Percentiles rank a stretch among this genome's conserved stretches.
These are phyloP conservation scores for Cystobasidium ongulense DNA, from an alignment of 768 basidiomycete species.

Conservation along the genomic window DNA sequence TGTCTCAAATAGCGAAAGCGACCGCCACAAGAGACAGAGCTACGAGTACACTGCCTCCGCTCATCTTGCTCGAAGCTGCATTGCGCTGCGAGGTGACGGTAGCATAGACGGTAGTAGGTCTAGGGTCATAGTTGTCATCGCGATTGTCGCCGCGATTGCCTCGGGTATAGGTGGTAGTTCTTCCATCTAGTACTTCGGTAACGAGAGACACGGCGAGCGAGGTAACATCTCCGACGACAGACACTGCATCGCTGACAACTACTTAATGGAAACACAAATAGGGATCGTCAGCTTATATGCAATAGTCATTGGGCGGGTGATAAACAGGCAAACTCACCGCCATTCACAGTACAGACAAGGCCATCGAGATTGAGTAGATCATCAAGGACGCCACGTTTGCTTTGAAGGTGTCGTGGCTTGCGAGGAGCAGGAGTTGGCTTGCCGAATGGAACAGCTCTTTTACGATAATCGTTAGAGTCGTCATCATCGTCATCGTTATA, in stretches of 20 bases:
- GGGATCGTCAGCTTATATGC: too few relatives aligned
- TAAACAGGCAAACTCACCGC: constrained; percentile 11
- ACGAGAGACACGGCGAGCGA: background rate
- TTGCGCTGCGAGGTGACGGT: background rate
- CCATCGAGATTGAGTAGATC: constrained; percentile 11
- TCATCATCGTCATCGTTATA: background rate
- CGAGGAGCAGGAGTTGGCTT: background rate
- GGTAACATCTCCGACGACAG: constrained; percentile 13
- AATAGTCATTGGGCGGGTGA: too few relatives aligned
- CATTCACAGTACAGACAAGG: constrained; percentile 5
- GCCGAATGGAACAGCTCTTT: background rate
- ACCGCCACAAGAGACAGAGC: background rate
- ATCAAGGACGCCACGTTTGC: background rate
- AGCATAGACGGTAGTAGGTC: constrained; percentile 5
- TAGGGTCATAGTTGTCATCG: background rate
- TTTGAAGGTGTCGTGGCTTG: background rate
- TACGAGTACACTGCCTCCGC: background rate
- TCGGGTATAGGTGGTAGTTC: background rate
- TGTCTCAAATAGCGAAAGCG: background rate
- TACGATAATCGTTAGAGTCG: constrained; percentile 9
- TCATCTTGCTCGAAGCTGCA: background rate
- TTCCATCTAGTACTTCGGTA: background rate
- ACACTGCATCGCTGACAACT: constrained; percentile 14
- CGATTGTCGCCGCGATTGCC: background rate
- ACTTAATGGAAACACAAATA: background rate